Evolutionary conservation across 768 basidiomycete genomes (phyloP).

Genomic region (Tremella yokohamensis): DNA sequence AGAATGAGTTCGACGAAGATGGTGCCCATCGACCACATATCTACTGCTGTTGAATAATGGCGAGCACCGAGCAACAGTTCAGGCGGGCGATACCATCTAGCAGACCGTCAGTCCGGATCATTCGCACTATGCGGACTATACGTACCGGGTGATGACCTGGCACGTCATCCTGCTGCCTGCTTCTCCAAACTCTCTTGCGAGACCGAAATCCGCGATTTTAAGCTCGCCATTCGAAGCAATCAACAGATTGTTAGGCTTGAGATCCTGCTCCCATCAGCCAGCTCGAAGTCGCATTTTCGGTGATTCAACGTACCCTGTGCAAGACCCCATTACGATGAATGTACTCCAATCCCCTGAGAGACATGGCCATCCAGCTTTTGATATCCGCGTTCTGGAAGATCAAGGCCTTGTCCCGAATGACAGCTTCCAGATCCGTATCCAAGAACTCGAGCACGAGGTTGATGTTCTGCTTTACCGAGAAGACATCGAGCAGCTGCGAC

Average conservation of each 20-base stretch:
- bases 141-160: conserved; percentile 93
- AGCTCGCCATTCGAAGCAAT: conserved; percentile 84
- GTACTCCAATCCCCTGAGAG: conserved; percentile 93
- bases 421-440: conserved; percentile 91
- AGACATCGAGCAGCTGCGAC: conserved; percentile 84
- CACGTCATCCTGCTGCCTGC: conserved; percentile 95
- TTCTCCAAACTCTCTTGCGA: conserved; percentile 93
- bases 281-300: conserved; percentile 3
- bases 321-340: conserved; percentile 92
- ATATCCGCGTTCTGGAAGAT: conserved; percentile 94
- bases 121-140: not conserved
- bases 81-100: conserved; percentile 95
- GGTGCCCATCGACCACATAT: conserved; percentile 96
- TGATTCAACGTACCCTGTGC: conserved; percentile 66
- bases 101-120: conserved; percentile 5
- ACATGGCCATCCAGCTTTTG: conserved; percentile 99
- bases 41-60: conserved; percentile 86
- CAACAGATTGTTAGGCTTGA: conserved; percentile 98
- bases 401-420: conserved; percentile 87
- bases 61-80: conserved; percentile 88
- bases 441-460: conserved; percentile 96
- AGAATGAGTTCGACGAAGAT: conserved; percentile 98
- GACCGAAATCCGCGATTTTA: conserved; percentile 98
- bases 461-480: conserved; percentile 91
- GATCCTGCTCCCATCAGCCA: conserved; percentile 60